Base-by-base conservation (phyloP, 2,329 filamentous ascomycete genomes). In the Colletotrichum shisoi region DNA sequence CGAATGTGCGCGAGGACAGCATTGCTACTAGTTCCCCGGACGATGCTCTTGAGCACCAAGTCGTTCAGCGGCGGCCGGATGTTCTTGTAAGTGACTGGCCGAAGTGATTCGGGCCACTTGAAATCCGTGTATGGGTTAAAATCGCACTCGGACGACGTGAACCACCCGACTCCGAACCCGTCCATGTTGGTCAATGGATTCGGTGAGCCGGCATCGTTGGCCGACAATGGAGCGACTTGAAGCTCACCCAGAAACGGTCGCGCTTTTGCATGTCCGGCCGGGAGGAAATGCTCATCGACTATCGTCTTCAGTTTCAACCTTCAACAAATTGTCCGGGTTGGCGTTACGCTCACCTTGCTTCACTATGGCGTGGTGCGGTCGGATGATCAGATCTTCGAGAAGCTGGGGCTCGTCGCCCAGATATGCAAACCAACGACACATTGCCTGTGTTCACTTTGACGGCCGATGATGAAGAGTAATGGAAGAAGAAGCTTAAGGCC, bases 351-450 rank as follows among this genome's bases (percentile, higher is more conserved):
- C 48, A 67, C 64, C 56, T 44, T 67, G 61, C 49, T 67, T 65
- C 13, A 67, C 64, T 12, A 67, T 64, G 19, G 60, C 45, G 19
- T 67, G 64, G 4, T 54, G 64, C 13, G 64, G 64, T 12, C 61
- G 48, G 21, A 67, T 49, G 31, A 67, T 34, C 6, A 67, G 34
- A 1, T 67, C 64, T 42, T 67, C 61, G 2, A 67, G 61, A 21
- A 67, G 64, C 31, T 65, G 64, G 2, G 61, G 46, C 48, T 67
- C 64, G n/a, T 67, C 39, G 34, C 64, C 61, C 17, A 67, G 8
- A 39, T 67, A 67, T 11, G 54, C 51, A 27, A 67, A 56, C 64
- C 61, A 67, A 48, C 64, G 64, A 7, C 64, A 67, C 64, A 67
- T 67, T 27, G 17, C 4, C 31, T 15, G 4, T 15, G 4, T 15